Percentiles rank a stretch among this genome's conserved stretches.
Evolutionary conservation across 23 red algal species (phyloP).

Genomic region (Gracilaria gracilis): DNA sequence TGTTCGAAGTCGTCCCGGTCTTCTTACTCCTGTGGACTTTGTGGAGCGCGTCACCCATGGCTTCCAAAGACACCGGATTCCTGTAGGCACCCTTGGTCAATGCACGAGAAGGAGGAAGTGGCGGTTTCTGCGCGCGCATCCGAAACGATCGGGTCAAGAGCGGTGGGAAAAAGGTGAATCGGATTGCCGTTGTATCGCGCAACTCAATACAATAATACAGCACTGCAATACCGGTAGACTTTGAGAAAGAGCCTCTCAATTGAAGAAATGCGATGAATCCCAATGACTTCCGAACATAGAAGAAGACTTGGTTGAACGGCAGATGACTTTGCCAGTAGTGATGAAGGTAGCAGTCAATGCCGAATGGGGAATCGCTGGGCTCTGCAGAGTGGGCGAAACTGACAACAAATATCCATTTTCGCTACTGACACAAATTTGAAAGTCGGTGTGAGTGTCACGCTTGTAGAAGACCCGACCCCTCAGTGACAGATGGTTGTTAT

Average conservation of each 20-base stretch:
- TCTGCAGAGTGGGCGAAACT: neutral
- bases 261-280: neutral
- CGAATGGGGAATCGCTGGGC: neutral
- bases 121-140: constrained; percentile 11
- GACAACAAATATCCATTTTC: constrained; percentile 5
- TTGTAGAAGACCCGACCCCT: neutral
- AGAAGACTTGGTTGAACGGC: neutral
- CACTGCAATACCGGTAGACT: neutral
- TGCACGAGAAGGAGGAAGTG: constrained; percentile 8
- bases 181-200: neutral
- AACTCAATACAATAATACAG: neutral
- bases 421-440: constrained; percentile 10
- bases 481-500: no score
- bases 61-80: neutral
- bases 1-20: neutral
- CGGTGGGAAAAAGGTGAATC: neutral
- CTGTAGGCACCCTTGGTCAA: neutral
- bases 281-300: neutral
- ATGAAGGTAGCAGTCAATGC: neutral
- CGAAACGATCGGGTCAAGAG: neutral
- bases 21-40: neutral
- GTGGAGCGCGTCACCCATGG: neutral
- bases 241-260: neutral
- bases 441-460: neutral
- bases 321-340: no score